Evolutionary conservation across 768 basidiomycete species (phyloP).

Genomic region (Auriscalpium orientale): DNA sequence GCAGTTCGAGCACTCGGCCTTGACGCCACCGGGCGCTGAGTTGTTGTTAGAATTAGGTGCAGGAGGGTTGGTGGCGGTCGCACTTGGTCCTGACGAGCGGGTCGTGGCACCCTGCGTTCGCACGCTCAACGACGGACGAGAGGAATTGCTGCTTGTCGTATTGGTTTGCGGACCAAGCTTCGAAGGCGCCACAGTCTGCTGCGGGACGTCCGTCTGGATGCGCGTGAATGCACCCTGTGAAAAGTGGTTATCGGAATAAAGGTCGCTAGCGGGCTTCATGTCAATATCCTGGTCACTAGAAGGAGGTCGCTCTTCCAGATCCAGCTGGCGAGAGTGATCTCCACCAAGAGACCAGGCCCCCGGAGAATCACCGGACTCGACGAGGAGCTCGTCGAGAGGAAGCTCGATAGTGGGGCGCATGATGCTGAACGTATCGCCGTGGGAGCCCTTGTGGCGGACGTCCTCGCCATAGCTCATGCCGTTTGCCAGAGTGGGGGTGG

Average conservation of each 20-base stretch:
- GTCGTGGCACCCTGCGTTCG: conserved; percentile 8
- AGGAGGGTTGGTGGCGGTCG: conserved; percentile 29
- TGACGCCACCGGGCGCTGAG: conserved; percentile 49
- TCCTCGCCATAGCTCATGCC: conserved; percentile 76
- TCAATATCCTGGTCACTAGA: conserved; percentile 24
- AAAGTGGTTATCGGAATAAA: conserved; percentile 22
- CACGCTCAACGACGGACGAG: conserved; percentile 8
- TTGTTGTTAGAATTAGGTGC: conserved; percentile 22
- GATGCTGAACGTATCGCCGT: conserved; percentile 52
- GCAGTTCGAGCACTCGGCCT: conserved; percentile 84
- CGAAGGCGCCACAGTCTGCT: conserved; percentile 50
- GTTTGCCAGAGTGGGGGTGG: conserved; percentile 59
- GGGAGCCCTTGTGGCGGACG: conserved; percentile 35
- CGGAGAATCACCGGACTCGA: conserved; percentile 30
- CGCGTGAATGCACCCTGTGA: conserved; percentile 33
- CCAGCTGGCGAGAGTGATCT: conserved; percentile 13
- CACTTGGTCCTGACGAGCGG: conserved; percentile 60
- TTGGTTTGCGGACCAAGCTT: conserved; percentile 39
- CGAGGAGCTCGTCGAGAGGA: conserved; percentile 75
- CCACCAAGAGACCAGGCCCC: conserved; percentile 21
- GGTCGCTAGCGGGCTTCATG: conserved; percentile 14
- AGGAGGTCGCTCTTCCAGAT: conserved; percentile 11
- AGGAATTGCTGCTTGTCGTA: neutral
- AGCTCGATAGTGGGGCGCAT: conserved; percentile 78
- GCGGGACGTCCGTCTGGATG: conserved; percentile 28